Evolutionary conservation across 1,284 basidiomycete genomes (phyloP).

Genomic region (Ceratobasidium sp.): DNA sequence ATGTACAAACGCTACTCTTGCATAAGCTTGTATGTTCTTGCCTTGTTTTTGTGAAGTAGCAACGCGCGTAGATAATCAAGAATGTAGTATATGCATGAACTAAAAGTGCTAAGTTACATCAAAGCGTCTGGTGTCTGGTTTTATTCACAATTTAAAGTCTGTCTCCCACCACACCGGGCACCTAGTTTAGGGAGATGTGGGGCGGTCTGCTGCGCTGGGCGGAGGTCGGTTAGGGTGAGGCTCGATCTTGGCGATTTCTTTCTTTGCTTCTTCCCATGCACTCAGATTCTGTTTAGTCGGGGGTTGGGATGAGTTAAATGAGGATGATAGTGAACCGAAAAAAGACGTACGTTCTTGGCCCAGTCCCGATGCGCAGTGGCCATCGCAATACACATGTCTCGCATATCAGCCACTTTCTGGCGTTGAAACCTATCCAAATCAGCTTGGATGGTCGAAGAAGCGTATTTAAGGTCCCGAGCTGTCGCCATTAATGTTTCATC

Average conservation of each 20-base stretch:
- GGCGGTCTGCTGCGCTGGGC: not conserved
- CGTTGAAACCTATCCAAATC: conserved; percentile 98
- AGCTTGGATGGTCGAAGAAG: conserved; percentile 94
- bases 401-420: conserved; percentile 95
- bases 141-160: conserved; percentile 10
- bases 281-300: conserved; percentile 79
- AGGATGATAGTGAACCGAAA: not conserved
- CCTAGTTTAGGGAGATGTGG: conserved; percentile 60
- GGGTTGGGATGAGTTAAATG: conserved; percentile 12
- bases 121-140: conserved; percentile 4
- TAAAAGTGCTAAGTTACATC: conserved; percentile 25
- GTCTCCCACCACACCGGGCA: no score
- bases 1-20: not conserved
- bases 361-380: conserved; percentile 92
- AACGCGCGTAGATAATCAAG: no score
- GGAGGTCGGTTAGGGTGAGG: conserved; percentile 82
- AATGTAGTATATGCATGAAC: conserved; percentile 8
- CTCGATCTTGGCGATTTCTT: conserved; percentile 88
- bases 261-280: conserved; percentile 95
- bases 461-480: conserved; percentile 94
- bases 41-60: no score
- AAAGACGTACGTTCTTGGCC: conserved; percentile 82
- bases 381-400: conserved; percentile 91
- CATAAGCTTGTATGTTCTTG: conserved; percentile 3
- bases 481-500: conserved; percentile 91